Evolutionary conservation across 805 yeast genomes (phyloP), one percentile per base, ranked within the genome.

Genomic region (Cyberlindnera euphorbiiphila): DNA sequence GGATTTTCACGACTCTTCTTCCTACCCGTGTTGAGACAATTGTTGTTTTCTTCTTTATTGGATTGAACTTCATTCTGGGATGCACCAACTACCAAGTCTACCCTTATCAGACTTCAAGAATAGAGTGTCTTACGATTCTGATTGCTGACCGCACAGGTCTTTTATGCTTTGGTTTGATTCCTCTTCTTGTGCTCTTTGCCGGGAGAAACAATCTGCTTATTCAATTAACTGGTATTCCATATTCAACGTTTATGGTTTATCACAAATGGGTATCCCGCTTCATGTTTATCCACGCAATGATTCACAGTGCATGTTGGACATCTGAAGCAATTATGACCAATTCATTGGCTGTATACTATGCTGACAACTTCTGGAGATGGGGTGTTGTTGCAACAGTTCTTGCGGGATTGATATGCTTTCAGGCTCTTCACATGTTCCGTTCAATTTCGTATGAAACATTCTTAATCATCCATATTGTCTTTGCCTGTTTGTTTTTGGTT

Each of bases 161-260:
- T 0, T 14, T 51, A 4, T 35, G 53, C 6, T 57, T 64, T 46
- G 62, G 61, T 4, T 54, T 59, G 24, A 36, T 78, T 35, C 91
- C 91, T 1, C 49, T 71, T 5, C 50, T 77, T 27, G 65, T 77
- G 21, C 56, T 82, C 22, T 76, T 84, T 52, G 80, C 85, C 5
- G 83, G 86, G 10, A 64, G 93, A 48, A 85, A 82, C 59, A 85
- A 81, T 54, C 62, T 85, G 22, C 54, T 84, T 42, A 72, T 71
- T 39, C 63, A 61, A 50, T 39, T 78, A 7, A 76, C 89, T 1
- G 85, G 85, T 9, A 69, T 85, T 68, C 65, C 76, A 6, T 78
- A 73, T 46, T 62, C 79, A 5, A 68, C 81, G 3, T 80, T 83
- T 59, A 69, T 80, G 45, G 60, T 69, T 23, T 72, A 74, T 50